phyloP scores from a whole-genome alignment of 192 early-diverging fungal genomes.

The Haplosporangium gracile region DNA sequence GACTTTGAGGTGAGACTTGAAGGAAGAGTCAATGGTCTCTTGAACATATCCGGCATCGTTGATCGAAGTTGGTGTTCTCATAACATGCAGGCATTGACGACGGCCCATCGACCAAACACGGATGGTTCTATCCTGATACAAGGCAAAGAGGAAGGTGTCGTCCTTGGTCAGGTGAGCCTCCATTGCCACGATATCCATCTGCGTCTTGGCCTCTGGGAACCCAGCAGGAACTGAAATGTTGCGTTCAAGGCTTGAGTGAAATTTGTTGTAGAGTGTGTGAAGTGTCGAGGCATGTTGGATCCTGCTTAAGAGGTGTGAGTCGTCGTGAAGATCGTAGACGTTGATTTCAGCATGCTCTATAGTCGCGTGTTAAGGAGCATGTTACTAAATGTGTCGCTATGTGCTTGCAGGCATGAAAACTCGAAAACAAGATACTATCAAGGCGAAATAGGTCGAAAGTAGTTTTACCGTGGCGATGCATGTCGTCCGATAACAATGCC shows the following conservation, averaged over 20 bases:
- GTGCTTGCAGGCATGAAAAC: not conserved
- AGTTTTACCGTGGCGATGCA: slow-evolving; percentile 30
- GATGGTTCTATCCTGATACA: slow-evolving; percentile 43
- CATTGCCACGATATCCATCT: slow-evolving; percentile 37
- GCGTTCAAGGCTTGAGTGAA: slow-evolving; percentile 18
- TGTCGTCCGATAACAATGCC: slow-evolving; percentile 31
- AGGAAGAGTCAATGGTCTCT: slow-evolving; percentile 34
- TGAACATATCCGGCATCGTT: slow-evolving; percentile 41
- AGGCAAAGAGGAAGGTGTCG: slow-evolving; percentile 32
- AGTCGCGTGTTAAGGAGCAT: not conserved
- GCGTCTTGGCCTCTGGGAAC: slow-evolving; percentile 13
- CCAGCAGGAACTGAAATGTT: slow-evolving; percentile 12
- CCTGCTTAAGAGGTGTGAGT: slow-evolving; percentile 18
- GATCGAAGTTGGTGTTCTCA: slow-evolving; percentile 12
- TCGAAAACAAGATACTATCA: not conserved
- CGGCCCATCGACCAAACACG: slow-evolving; percentile 46
- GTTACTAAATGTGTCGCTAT: not conserved
- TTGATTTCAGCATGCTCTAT: slow-evolving; percentile 42
- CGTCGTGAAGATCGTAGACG: slow-evolving; percentile 35
- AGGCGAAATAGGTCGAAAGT: too few relatives aligned
- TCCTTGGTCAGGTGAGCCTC: slow-evolving; percentile 30
- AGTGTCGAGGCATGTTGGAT: slow-evolving; percentile 33
- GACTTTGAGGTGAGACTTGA: slow-evolving; percentile 28
- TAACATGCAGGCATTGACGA: slow-evolving; percentile 35
- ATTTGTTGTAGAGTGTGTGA: slow-evolving; percentile 29